Evolutionary conservation across 805 yeast species (phyloP).

Genomic region (Vanderwaltozyma polyspora): DNA sequence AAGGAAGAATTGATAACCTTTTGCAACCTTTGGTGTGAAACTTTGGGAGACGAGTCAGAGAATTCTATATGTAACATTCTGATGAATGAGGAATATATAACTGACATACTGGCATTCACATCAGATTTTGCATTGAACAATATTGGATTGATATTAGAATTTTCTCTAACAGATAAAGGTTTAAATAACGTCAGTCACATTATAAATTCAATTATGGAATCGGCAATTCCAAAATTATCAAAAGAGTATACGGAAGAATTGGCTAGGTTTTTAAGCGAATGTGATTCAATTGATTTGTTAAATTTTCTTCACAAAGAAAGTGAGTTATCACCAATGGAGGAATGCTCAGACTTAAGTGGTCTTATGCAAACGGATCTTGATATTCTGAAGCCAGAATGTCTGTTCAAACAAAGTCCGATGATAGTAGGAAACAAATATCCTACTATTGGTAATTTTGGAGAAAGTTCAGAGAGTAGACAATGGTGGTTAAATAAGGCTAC

Average conservation of each 20-base stretch:
- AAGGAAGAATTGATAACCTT: constrained; percentile 22
- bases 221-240: constrained; percentile 10
- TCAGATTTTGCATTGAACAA: constrained; percentile 30
- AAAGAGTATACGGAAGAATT: constrained; percentile 17
- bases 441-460: constrained; percentile 14
- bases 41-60: constrained; percentile 52
- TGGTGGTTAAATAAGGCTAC: constrained; percentile 37
- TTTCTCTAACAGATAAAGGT: constrained; percentile 40
- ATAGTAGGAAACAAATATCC: constrained; percentile 14
- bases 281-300: constrained; percentile 35
- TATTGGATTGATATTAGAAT: constrained; percentile 38
- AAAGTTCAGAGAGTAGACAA: constrained; percentile 21
- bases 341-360: constrained; percentile 33
- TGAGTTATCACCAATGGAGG: constrained; percentile 34
- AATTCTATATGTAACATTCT: constrained; percentile 39
- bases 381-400: constrained; percentile 27
- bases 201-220: constrained; percentile 25
- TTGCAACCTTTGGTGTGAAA: constrained; percentile 39
- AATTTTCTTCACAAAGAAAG: constrained; percentile 35
- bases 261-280: constrained; percentile 36
- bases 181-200: constrained; percentile 27
- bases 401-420: constrained; percentile 29
- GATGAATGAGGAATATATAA: constrained; percentile 26
- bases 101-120: constrained; percentile 32
- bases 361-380: constrained; percentile 30